A percentile compares a stretch with the other conserved stretches of the same genome.
phyloP scores from a whole-genome alignment of 495 filamentous ascomycete genomes.

The Penicillium arizonense region DNA sequence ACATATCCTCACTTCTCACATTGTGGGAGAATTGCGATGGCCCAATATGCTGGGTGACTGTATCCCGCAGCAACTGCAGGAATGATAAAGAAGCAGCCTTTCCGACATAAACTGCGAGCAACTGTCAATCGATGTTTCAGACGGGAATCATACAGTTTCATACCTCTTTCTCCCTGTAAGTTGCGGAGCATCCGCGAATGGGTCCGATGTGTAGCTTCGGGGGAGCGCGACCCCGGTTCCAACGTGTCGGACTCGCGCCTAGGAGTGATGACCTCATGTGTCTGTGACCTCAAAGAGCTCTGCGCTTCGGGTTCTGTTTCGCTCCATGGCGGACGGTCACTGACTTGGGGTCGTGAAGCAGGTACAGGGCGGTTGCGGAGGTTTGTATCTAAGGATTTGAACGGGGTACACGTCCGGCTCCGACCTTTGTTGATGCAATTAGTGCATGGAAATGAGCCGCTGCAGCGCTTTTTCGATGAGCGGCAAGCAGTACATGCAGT shows the following conservation, averaged over 20 bases:
- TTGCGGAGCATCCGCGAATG: conserved; percentile 40
- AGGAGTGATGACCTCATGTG: neutral
- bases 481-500: conserved; percentile 39
- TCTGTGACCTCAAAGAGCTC: conserved; percentile 2
- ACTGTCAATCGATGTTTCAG: neutral
- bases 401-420: conserved; percentile 32
- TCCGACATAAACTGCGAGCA: conserved; percentile 35
- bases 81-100: conserved; percentile 43
- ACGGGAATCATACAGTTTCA: neutral
- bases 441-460: conserved; percentile 37
- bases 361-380: conserved; percentile 8
- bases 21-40: conserved; percentile 44
- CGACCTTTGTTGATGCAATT: conserved; percentile 35
- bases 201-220: conserved; percentile 35
- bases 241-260: conserved; percentile 2
- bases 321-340: neutral
- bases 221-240: conserved; percentile 21
- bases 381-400: conserved; percentile 15
- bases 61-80: conserved; percentile 40
- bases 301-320: neutral
- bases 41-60: conserved; percentile 41
- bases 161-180: conserved; percentile 38
- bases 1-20: conserved; percentile 40
- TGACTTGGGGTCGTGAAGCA: neutral
- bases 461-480: conserved; percentile 41